These are phyloP conservation scores for Lactifluus pinguis DNA, from an alignment of 768 basidiomycete genomes.

Conservation along the genomic window DNA sequence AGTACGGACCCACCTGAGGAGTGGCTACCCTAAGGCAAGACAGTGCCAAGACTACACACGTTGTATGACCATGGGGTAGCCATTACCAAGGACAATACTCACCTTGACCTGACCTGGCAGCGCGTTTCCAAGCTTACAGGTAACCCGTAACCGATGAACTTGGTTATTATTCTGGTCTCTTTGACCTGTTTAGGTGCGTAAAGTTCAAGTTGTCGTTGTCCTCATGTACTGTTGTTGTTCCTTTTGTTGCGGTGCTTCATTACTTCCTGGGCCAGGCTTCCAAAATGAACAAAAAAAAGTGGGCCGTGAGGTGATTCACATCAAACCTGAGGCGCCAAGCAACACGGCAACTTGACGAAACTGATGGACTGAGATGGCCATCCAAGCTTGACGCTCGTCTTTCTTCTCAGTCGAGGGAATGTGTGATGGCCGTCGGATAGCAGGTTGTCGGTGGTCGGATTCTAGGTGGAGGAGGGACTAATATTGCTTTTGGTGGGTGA, in stretches of 20 bases:
- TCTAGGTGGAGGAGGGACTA: too few relatives aligned
- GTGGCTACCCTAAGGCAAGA: too few relatives aligned
- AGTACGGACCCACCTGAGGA: not conserved
- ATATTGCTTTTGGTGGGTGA: too few relatives aligned
- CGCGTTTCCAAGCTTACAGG: too few relatives aligned
- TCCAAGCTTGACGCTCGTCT: not conserved
- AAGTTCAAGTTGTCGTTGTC: not conserved
- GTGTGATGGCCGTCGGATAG: too few relatives aligned
- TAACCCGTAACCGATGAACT: too few relatives aligned
- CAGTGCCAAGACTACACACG: too few relatives aligned
- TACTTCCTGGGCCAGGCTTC: not conserved
- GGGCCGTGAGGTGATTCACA: not conserved
- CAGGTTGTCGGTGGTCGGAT: too few relatives aligned
- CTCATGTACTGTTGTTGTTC: not conserved
- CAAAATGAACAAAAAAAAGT: not conserved
- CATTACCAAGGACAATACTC: not conserved
- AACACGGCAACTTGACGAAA: not conserved
- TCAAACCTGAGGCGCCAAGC: not conserved
- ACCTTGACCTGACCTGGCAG: not conserved
- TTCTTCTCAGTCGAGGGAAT: too few relatives aligned
- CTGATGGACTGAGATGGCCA: not conserved
- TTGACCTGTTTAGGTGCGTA: not conserved
- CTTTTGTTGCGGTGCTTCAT: not conserved
- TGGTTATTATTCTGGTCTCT: too few relatives aligned
- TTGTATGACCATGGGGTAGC: too few relatives aligned